Percentiles rank a stretch among this genome's conserved stretches.
Evolutionary conservation across 768 basidiomycete species (phyloP).

Genomic region (Collybiopsis luxurians): DNA sequence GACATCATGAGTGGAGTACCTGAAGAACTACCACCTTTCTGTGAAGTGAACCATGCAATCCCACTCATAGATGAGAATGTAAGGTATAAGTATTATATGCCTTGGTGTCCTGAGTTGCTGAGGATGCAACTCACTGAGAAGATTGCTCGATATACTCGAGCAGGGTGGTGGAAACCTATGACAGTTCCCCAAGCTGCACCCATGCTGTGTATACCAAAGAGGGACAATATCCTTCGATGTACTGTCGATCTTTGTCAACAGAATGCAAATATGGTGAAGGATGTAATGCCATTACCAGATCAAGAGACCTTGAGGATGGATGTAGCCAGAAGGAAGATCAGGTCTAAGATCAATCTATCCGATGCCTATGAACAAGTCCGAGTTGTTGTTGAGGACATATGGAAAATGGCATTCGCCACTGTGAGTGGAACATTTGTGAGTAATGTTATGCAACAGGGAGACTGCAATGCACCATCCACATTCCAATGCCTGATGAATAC

Average conservation of each 20-base stretch:
- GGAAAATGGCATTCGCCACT: constrained; percentile 23
- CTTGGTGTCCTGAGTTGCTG: constrained; percentile 25
- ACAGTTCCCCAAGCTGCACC: constrained; percentile 17
- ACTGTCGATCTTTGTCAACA: constrained; percentile 15
- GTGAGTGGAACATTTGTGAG: constrained; percentile 28
- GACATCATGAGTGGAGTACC: too few species aligned
- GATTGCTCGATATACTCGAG: background rate
- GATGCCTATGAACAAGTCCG: constrained; percentile 33
- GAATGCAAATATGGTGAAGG: constrained; percentile 25
- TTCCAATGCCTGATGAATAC: constrained; percentile 31
- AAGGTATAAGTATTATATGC: constrained; percentile 18
- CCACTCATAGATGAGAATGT: constrained; percentile 21
- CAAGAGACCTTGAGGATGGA: constrained; percentile 18
- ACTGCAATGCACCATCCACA: too few species aligned
- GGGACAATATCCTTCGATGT: constrained; percentile 17
- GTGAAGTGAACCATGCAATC: too few species aligned
- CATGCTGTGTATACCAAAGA: constrained; percentile 24
- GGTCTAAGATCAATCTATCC: constrained; percentile 28
- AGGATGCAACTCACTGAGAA: constrained; percentile 8
- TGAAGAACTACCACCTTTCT: too few species aligned
- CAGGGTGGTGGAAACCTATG: constrained; percentile 12
- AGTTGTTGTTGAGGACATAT: constrained; percentile 15
- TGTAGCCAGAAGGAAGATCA: constrained; percentile 17
- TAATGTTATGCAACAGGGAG: constrained; percentile 27
- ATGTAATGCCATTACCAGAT: constrained; percentile 10